Evolutionary conservation across 495 filamentous ascomycete genomes (phyloP).

Genomic region (Tricharina praecox): DNA sequence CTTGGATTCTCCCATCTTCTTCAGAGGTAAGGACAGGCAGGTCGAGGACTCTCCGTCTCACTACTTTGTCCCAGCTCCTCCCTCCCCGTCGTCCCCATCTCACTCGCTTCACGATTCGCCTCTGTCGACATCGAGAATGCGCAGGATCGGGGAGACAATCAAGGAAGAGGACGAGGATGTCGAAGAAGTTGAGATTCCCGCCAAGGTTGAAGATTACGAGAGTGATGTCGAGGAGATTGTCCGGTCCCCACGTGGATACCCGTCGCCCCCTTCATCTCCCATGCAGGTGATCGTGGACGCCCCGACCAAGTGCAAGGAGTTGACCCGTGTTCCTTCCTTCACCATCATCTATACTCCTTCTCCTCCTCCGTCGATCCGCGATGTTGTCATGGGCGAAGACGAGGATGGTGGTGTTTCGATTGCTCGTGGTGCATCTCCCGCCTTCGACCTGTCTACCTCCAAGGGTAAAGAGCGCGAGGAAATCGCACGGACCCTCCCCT

Average conservation of each 20-base stretch:
- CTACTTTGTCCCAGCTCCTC: conserved; percentile 3
- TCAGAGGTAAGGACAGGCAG: conserved; percentile 2
- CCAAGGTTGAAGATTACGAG: neutral
- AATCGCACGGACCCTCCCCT: neutral
- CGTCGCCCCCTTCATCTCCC: conserved; percentile 1
- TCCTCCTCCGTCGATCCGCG: conserved; percentile 2
- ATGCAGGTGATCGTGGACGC: neutral
- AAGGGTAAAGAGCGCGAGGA: neutral
- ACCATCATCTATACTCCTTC: neutral
- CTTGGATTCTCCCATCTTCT: conserved; percentile 3
- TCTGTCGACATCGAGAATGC: neutral
- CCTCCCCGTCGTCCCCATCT: neutral
- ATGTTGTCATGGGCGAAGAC: neutral
- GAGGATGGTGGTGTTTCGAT: neutral
- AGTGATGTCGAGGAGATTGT: conserved; percentile 4
- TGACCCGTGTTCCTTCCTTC: conserved; percentile 6
- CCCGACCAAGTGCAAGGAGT: conserved; percentile 1
- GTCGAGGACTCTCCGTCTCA: neutral
- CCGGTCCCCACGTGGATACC: conserved; percentile 1
- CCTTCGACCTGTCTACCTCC: neutral
- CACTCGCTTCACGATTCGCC: neutral
- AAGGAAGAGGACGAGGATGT: conserved; percentile 5
- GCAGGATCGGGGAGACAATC: conserved; percentile 4
- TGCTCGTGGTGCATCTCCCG: neutral
- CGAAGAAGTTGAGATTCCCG: neutral